phyloP scores from a whole-genome alignment of 495 filamentous ascomycete genomes.

The Aspergillus asperescens region DNA sequence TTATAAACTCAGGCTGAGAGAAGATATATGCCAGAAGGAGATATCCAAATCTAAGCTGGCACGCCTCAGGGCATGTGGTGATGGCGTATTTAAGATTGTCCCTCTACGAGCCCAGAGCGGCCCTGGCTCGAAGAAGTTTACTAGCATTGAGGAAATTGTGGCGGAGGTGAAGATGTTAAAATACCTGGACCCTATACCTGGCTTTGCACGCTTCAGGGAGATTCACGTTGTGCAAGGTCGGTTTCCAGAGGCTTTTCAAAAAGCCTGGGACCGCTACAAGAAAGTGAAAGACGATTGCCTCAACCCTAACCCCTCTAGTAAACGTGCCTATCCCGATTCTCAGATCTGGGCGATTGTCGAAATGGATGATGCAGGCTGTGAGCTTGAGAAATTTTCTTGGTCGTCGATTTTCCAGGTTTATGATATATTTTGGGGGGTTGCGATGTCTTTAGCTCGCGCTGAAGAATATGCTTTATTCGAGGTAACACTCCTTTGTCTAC shows the following conservation, averaged over 20 bases:
- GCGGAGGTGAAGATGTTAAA: constrained; percentile 71
- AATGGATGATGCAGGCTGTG: constrained; percentile 78
- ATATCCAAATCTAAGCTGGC: constrained; percentile 41
- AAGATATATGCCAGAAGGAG: constrained; percentile 32
- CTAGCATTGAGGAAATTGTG: constrained; percentile 49
- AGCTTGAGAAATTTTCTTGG: constrained; percentile 60
- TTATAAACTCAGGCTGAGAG: constrained; percentile 41
- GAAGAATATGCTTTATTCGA: constrained; percentile 73
- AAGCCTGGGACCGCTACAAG: constrained; percentile 60
- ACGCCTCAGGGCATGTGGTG: constrained; percentile 35
- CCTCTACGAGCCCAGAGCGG: constrained; percentile 43
- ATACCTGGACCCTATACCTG: constrained; percentile 69
- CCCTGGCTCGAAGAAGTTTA: constrained; percentile 44
- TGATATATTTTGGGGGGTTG: constrained; percentile 81
- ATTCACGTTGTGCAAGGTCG: constrained; percentile 67
- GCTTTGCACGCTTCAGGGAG: constrained; percentile 87
- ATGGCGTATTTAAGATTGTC: constrained; percentile 48
- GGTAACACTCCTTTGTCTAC: constrained; percentile 31
- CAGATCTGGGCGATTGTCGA: constrained; percentile 80
- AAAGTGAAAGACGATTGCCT: constrained; percentile 54
- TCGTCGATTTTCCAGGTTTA: constrained; percentile 59
- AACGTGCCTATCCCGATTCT: constrained; percentile 53
- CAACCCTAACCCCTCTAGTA: constrained; percentile 61
- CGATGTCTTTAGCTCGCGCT: constrained; percentile 68
- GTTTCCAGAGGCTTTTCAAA: constrained; percentile 55